Evolutionary conservation across 352 stramenopile species (phyloP).

Genomic region (Phytophthora constricta): DNA sequence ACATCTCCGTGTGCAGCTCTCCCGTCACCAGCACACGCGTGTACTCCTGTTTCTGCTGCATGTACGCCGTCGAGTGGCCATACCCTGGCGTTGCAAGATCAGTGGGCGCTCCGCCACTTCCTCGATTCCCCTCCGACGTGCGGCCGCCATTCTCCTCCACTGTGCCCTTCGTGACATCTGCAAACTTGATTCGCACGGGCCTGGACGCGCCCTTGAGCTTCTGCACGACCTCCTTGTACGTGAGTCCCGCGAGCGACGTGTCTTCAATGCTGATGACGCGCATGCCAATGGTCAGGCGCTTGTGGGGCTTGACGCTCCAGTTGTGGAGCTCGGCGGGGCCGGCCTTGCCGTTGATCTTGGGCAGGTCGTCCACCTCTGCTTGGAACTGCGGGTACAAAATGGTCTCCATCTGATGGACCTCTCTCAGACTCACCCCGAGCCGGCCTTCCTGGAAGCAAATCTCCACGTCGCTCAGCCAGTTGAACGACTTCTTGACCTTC

Average conservation of each 20-base stretch:
- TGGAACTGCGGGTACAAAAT: conserved; percentile 88
- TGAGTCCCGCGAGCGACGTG: conserved; percentile 69
- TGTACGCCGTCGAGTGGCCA: conserved; percentile 64
- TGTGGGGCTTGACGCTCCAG: conserved; percentile 88
- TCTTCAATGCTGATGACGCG: conserved; percentile 83
- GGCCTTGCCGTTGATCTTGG: conserved; percentile 87
- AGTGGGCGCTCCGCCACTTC: conserved; percentile 13
- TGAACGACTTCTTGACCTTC: conserved; percentile 61
- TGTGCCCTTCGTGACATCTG: conserved; percentile 80
- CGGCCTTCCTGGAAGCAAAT: conserved; percentile 86
- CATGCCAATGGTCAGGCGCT: conserved; percentile 85
- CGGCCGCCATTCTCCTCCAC: conserved; percentile 73
- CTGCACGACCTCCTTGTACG: conserved; percentile 85
- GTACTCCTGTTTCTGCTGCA: conserved; percentile 84
- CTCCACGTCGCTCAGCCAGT: conserved; percentile 85
- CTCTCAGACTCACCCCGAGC: conserved; percentile 82
- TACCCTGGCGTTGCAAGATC: conserved; percentile 21
- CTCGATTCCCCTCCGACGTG: conserved; percentile 38
- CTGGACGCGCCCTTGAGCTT: conserved; percentile 75
- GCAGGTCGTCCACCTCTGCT: conserved; percentile 88
- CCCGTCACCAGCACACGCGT: conserved; percentile 82
- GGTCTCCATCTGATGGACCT: conserved; percentile 77
- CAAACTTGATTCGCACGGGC: conserved; percentile 82
- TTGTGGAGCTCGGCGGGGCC: conserved; percentile 88
- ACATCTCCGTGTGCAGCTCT: conserved; percentile 87